Evolutionary conservation across 768 basidiomycete genomes (phyloP), one percentile per base, ranked within the genome.

Genomic region (Hygrophorus russula): DNA sequence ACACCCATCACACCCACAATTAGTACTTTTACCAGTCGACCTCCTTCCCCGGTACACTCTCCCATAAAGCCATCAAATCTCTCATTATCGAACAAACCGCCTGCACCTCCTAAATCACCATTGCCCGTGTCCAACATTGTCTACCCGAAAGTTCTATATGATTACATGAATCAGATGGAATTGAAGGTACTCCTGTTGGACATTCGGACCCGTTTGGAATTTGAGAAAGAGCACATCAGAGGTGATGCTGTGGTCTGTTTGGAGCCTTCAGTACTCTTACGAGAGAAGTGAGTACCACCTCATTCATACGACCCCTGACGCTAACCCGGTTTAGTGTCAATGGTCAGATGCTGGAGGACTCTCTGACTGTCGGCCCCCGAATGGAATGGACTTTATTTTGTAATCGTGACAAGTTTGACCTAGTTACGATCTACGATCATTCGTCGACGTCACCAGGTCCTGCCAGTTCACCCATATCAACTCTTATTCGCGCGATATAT

Each of bases 341-440:
- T 4, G 74, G 78, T 1, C 59, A 69, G 36, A 67, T 65, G 19
- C 72, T 98, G 8, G 91, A 94, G 59, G 71, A 82, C 46, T 71
- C 86, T 0, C 72, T 96, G 44, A 63, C 75, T 3, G 65, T 87
- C 28, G 78, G 76, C 0, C 88, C 93, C 1, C 67, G 70, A 30
- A 57, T 71, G 31, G 93, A 97, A 60, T 68, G 67, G 36, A 68
- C 70, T 2, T 67, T 85, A n/a, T 98, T 98, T 59, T 59, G 65
- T 33, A 84, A 89, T 47, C 84, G 94, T 32, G 77, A 91, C 54
- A 82, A 84, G 52, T 94, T 87, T 57, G 92, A 96, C 51, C 60
- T 93, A 15, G 78, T 99, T 18, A 86, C 82, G 12, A 65, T 97
- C 3, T 92, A 92, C 59, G 93, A 98, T 59, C 54, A 71, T 39